Conservation (phyloP, 192 early-diverging fungal species). For the Rhizophagus sp. region DNA sequence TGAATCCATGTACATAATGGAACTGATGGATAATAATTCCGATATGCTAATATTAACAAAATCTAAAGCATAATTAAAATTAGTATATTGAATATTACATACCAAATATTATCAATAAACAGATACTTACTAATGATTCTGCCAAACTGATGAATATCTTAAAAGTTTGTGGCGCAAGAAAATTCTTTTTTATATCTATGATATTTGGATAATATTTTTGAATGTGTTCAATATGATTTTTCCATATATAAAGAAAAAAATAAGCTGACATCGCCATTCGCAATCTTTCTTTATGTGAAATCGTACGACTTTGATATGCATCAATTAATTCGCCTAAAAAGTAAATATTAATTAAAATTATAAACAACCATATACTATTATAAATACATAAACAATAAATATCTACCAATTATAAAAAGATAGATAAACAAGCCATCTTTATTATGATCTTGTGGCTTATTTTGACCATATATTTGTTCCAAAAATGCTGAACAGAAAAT, state of each 20-base stretch:
- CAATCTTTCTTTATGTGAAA: not conserved
- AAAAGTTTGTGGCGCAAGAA: not conserved
- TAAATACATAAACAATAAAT: not conserved
- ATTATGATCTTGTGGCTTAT: not conserved
- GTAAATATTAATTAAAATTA: no score
- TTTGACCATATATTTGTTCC: not conserved
- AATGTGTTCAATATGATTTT: not conserved
- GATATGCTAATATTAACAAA: no score
- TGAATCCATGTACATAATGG: no score
- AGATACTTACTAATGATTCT: not conserved
- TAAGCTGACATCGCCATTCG: not conserved
- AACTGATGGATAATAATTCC: no score
- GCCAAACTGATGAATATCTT: not conserved
- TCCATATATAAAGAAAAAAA: not conserved
- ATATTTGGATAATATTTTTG: not conserved
- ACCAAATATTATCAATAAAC: no score
- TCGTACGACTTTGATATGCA: not conserved
- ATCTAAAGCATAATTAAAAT: no score
- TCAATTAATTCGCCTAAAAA: constrained; percentile 4
- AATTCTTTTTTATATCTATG: not conserved
- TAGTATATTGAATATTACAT: no score
- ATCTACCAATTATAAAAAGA: not conserved
- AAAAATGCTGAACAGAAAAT: not conserved
- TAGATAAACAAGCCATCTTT: not conserved
- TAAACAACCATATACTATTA: no score